phyloP scores from a whole-genome alignment of 2,329 filamentous ascomycete genomes.

The Ascocoryne sarcoides region DNA sequence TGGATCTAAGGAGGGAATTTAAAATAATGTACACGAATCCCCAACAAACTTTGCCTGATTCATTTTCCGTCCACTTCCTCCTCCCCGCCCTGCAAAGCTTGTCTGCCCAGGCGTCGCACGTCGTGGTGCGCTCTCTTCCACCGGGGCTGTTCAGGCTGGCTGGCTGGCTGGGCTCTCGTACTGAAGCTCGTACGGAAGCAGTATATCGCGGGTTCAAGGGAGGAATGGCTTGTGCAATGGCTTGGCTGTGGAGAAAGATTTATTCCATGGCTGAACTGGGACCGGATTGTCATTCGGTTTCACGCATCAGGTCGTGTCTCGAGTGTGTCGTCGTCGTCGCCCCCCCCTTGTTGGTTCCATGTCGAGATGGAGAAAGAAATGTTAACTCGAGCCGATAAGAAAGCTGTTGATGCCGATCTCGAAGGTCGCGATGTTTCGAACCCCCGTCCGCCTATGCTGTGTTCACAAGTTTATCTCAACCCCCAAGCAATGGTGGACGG shows the following conservation, averaged over 20 bases:
- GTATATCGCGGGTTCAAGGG: neutral
- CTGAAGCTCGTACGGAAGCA: neutral
- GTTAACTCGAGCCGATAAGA: no score
- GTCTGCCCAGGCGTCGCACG: neutral
- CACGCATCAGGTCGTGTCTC: no score
- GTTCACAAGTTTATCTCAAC: no score
- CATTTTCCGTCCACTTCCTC: neutral
- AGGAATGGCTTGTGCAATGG: neutral
- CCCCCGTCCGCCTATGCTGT: no score
- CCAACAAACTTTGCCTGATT: neutral
- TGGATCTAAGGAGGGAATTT: constrained; percentile 6
- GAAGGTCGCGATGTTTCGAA: no score
- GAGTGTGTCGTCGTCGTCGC: no score
- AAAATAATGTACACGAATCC: constrained; percentile 5
- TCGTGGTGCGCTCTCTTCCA: neutral
- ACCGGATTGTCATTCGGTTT: no score
- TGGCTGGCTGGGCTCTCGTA: neutral
- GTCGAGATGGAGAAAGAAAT: no score
- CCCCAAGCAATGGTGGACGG: no score
- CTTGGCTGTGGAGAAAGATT: neutral
- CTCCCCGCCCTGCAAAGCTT: neutral
- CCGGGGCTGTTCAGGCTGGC: neutral
- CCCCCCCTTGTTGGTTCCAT: no score
- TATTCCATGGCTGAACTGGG: neutral
- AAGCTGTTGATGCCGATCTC: no score